A percentile compares a stretch with the other conserved stretches of the same genome.
These are phyloP conservation scores for Geotrichum cucujoidarum DNA, from an alignment of 1,139 yeast genomes.

Conservation along the genomic window DNA sequence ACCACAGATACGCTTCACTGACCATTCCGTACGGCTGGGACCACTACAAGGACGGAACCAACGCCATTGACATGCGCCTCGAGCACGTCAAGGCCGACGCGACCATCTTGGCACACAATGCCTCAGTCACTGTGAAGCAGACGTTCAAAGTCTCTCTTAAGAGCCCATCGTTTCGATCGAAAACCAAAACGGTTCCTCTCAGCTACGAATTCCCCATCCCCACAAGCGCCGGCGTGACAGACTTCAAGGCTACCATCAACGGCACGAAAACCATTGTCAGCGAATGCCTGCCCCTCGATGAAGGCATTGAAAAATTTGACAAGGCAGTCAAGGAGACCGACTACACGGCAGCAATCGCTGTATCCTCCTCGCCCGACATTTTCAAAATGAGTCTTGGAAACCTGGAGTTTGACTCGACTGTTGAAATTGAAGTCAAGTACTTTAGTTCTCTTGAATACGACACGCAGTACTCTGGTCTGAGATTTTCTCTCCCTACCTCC, in stretches of 20 bases:
- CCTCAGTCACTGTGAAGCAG: slow-evolving; percentile 5
- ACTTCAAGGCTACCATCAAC: slow-evolving; percentile 8
- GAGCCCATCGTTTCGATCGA: not conserved
- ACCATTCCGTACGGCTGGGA: too few species aligned
- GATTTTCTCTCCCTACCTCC: slow-evolving; percentile 12
- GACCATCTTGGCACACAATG: slow-evolving; percentile 1
- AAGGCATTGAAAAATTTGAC: slow-evolving; percentile 6
- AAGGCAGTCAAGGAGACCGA: slow-evolving; percentile 2
- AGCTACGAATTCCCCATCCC: slow-evolving; percentile 5
- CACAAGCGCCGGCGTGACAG: slow-evolving; percentile 6
- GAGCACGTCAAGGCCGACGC: not conserved
- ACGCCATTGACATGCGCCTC: not conserved
- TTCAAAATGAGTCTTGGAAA: slow-evolving; percentile 7
- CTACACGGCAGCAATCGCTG: slow-evolving; percentile 2
- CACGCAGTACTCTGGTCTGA: slow-evolving; percentile 12
- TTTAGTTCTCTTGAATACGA: slow-evolving; percentile 11
- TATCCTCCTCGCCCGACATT: slow-evolving; percentile 3
- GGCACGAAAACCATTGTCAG: slow-evolving; percentile 1
- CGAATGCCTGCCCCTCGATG: slow-evolving; percentile 1
- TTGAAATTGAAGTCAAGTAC: slow-evolving; percentile 9
- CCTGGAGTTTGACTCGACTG: slow-evolving; percentile 1
- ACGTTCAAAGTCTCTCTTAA: not conserved
- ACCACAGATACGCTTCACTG: too few species aligned
- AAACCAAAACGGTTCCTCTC: not conserved
- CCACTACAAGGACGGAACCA: too few species aligned